These are phyloP conservation scores for Trichoderma lentiforme DNA, from an alignment of 2,329 filamentous ascomycete genomes.

Conservation along the genomic window DNA sequence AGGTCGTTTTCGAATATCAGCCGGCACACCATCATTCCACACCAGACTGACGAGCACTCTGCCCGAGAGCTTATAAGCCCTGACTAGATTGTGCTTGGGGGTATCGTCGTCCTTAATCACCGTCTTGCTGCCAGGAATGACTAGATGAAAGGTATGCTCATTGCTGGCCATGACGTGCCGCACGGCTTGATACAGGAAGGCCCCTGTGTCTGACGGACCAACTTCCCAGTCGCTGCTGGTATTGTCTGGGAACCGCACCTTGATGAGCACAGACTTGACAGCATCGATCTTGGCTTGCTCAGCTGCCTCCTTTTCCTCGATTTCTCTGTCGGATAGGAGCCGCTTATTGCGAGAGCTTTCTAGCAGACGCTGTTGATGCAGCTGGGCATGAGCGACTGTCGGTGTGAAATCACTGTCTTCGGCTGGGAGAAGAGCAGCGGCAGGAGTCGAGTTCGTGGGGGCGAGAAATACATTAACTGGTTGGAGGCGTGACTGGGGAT, in stretches of 20 bases:
- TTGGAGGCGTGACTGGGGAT: slow-evolving; percentile 36
- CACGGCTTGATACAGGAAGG: slow-evolving; percentile 71
- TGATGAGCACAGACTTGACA: slow-evolving; percentile 68
- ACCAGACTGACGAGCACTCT: slow-evolving; percentile 72
- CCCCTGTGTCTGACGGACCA: slow-evolving; percentile 63
- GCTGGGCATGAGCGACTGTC: slow-evolving; percentile 71
- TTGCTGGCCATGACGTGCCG: slow-evolving; percentile 64
- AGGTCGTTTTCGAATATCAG: slow-evolving; percentile 50
- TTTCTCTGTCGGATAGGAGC: slow-evolving; percentile 77
- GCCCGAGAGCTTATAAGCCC: slow-evolving; percentile 66
- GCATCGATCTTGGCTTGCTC: slow-evolving; percentile 63
- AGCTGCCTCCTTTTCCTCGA: slow-evolving; percentile 65
- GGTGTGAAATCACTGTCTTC: slow-evolving; percentile 75
- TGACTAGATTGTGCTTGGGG: slow-evolving; percentile 59
- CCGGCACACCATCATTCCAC: slow-evolving; percentile 65
- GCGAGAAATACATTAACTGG: slow-evolving; percentile 74
- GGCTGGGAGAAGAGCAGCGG: slow-evolving; percentile 64
- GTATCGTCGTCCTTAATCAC: slow-evolving; percentile 46
- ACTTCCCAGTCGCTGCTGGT: slow-evolving; percentile 73
- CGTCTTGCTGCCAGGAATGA: slow-evolving; percentile 55
- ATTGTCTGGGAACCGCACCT: slow-evolving; percentile 85
- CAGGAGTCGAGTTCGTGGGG: slow-evolving; percentile 69
- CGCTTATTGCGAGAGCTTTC: slow-evolving; percentile 66
- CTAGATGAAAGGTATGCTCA: slow-evolving; percentile 67
- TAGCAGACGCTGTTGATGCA: slow-evolving; percentile 66